Conservation (phyloP, 345 rosid genomes). For the Brassica juncea region DNA sequence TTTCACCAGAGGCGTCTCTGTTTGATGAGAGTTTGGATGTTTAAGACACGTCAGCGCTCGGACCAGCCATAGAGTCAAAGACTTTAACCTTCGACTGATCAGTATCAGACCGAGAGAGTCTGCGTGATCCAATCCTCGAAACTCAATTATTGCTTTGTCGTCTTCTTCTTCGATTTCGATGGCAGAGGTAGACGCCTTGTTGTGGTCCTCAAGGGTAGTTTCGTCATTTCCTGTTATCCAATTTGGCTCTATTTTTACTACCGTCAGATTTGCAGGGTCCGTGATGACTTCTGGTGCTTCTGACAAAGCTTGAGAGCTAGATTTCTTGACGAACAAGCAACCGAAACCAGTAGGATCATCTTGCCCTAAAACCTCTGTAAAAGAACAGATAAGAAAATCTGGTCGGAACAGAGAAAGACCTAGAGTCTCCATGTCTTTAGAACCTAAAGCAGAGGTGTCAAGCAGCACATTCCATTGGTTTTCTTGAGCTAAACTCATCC, state of each 20-base stretch:
- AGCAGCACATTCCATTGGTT: constrained; percentile 84
- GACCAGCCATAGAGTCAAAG: constrained; percentile 68
- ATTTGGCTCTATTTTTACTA: constrained; percentile 10
- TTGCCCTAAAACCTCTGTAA: constrained; percentile 66
- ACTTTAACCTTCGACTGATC: constrained; percentile 60
- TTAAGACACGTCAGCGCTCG: constrained; percentile 65
- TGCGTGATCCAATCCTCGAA: constrained; percentile 69
- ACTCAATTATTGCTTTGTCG: constrained; percentile 43
- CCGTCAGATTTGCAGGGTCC: constrained; percentile 24
- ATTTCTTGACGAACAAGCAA: constrained; percentile 74
- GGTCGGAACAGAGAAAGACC: constrained; percentile 83
- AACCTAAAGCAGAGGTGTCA: constrained; percentile 71
- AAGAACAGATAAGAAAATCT: constrained; percentile 74
- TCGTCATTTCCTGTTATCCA: constrained; percentile 4
- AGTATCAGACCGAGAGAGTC: constrained; percentile 63
- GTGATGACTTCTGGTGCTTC: constrained; percentile 39
- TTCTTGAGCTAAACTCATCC: constrained; percentile 80
- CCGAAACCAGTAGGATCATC: constrained; percentile 73
- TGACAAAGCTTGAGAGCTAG: constrained; percentile 46
- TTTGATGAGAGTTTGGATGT: constrained; percentile 58
- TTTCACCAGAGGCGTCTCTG: constrained; percentile 46
- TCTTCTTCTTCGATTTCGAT: constrained; percentile 35
- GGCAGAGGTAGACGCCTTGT: constrained; percentile 30
- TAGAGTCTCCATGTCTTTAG: constrained; percentile 86
- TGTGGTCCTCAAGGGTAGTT: constrained; percentile 32